Evolutionary conservation across 495 filamentous ascomycete species (phyloP).

Genomic region (Lophium mytilinum): DNA sequence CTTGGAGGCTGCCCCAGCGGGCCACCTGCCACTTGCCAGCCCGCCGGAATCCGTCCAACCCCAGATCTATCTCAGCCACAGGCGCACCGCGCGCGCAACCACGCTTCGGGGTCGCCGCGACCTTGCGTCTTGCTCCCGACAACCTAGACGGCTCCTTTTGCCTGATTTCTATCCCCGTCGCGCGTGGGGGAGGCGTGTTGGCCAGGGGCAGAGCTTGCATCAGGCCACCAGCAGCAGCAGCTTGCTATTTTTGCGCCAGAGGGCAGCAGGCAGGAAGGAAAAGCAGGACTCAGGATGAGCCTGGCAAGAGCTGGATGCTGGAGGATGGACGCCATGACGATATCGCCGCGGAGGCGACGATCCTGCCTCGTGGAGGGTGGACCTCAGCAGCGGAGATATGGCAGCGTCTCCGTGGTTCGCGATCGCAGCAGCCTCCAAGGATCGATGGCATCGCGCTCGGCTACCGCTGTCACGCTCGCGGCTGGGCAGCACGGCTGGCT

Average conservation of each 20-base stretch:
- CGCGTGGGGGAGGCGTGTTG: constrained; percentile 7
- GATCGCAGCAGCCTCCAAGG: no score
- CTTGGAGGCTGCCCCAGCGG: neutral
- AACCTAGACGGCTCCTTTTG: constrained; percentile 3
- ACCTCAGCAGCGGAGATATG: no score
- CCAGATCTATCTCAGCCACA: constrained; percentile 24
- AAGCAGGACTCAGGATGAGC: no score
- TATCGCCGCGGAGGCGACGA: neutral
- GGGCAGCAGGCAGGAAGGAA: neutral
- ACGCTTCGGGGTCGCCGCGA: constrained; percentile 13
- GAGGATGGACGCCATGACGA: no score
- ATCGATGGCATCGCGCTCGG: no score
- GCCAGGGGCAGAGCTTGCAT: constrained; percentile 9
- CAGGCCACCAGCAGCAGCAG: neutral
- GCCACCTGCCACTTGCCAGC: constrained; percentile 10
- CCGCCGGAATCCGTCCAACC: constrained; percentile 11
- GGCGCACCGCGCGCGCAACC: constrained; percentile 5
- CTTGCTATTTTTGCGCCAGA: constrained; percentile 14
- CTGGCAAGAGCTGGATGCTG: no score
- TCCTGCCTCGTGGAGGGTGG: no score
- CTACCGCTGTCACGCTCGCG: no score
- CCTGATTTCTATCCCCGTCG: neutral
- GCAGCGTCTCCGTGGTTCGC: no score
- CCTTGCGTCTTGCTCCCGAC: neutral
- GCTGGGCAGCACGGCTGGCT: no score